Base-by-base conservation (phyloP, 345 rosid species). In the Atalantia buxifolia region DNA sequence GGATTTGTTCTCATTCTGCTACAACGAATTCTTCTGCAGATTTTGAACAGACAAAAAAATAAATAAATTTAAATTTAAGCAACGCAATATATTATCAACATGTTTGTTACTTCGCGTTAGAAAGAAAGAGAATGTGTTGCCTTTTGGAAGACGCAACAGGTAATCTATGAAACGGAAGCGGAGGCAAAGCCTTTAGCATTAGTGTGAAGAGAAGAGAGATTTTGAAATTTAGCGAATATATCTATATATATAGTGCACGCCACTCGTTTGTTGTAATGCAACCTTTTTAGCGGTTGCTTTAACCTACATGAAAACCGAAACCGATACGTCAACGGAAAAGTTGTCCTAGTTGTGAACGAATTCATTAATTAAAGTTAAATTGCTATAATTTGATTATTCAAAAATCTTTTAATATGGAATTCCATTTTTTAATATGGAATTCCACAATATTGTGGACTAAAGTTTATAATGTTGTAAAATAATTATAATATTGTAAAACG, bases 1-100 rank as follows among this genome's bases (percentile, higher is more conserved):
- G 76, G 79, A 5, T 59, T 81, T 36, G 89, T 57, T 65, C 87
- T 88, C 94, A 93, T 93, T 79, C 83, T 88, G 36, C 71, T 72
- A 9, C 71, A 61, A 65, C 71, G 36, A 62, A 78, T 74, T 74
- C 81, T 80, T 76, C 91, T 79, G 73, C 9, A 62, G 33, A 64
- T 62, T 45, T 45, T 25, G 6, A 63, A 74, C 68, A 31, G 18
- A 33, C 6, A 30, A 19, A 45, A 40, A 45, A 45, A 12, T 12
- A 45, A 3, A 45, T 9, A 45, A 12, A 45, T 42, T 0, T 16
- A 50, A 18, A 53, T 33, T 27, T 24, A 27, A 62, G 31, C 35
- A 62, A 10, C 28, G 35, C 30, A 27, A 10, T 35, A 62, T 63
- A 14, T 62, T 30, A 18, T 18, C 67, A 2, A 30, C 19, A 2